These are phyloP conservation scores for Mortierella antarctica DNA, from an alignment of 192 early-diverging fungal genomes.

Conservation along the genomic window DNA sequence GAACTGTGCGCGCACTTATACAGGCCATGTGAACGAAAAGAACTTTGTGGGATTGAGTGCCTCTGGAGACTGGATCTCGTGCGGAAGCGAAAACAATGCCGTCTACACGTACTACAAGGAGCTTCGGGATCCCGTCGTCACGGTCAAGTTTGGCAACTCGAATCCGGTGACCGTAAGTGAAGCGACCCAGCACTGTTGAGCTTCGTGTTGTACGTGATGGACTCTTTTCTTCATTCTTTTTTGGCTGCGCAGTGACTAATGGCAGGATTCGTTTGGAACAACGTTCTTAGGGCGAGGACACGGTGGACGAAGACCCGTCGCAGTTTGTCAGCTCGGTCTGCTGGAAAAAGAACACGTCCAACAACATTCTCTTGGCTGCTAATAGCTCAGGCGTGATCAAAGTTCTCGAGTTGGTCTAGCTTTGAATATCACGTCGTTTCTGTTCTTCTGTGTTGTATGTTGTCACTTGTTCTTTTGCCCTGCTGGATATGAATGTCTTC, in stretches of 20 bases:
- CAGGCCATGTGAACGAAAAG: conserved; percentile 92
- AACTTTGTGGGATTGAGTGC: conserved; percentile 96
- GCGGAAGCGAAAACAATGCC: conserved; percentile 94
- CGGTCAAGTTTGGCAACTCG: conserved; percentile 80
- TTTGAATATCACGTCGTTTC: background rate
- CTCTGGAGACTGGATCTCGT: conserved; percentile 87
- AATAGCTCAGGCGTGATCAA: conserved; percentile 93
- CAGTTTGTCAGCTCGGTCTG: conserved; percentile 93
- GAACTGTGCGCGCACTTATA: conserved; percentile 75
- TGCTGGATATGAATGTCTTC: no score
- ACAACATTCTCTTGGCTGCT: conserved; percentile 80
- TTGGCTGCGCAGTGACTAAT: background rate
- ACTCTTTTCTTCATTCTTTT: conserved; percentile 10
- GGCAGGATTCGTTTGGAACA: background rate
- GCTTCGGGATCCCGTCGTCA: conserved; percentile 78
- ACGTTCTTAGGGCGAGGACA: conserved; percentile 64
- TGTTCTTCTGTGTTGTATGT: background rate
- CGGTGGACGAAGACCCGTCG: conserved; percentile 65
- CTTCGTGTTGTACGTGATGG: background rate
- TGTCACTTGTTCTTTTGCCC: background rate
- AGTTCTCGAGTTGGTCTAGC: conserved; percentile 77
- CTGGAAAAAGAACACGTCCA: conserved; percentile 81
- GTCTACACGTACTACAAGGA: conserved; percentile 87
- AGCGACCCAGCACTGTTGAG: no score
- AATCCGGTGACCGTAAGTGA: conserved; percentile 74